Evolutionary conservation across 331 rosid species (phyloP), one percentile per base, ranked within the genome.

Genomic region (Dryas integrifolia): DNA sequence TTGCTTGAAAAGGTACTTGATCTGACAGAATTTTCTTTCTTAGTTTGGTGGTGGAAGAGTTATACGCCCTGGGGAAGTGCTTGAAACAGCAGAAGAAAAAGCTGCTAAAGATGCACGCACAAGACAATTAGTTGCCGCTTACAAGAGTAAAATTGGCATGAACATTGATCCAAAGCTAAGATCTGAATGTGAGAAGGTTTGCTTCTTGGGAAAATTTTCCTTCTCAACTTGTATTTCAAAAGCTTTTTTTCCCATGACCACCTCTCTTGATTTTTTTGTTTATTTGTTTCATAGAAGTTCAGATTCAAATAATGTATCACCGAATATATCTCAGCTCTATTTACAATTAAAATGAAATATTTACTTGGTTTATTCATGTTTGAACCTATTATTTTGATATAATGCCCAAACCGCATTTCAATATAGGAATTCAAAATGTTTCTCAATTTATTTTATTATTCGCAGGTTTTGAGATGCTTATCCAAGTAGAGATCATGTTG

Each of bases 31-130:
- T 76, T 47, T 16, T 38, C 3, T 61, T 71, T 48, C 53, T 46
- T 61, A 92, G 98, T 93, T 80, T 81, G 98, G 98, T 44, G 98
- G 98, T 67, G 98, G 98, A 77, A 86, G 81, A 82, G 76, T 59
- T 52, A 74, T 90, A 79, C 89, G 80, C 68, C 96, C 98, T 1
- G 97, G 94, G 63, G 86, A 91, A 16, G 87, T 74, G 75, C 90
- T 91, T 40, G 96, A 90, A 86, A 86, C 91, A 3, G 88, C 70
- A 18, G 98, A 90, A 80, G 96, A 93, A 82, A 93, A 76, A n/a
- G 88, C 91, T 53, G 79, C 78, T 43, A 93, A 87, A 82, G 92
- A 91, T 74, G 91, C 85, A 50, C 89, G 81, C 39, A 90, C 96
- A 45, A 86, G 83, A 76, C 75, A 87, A 61, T 60, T 86, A 58